These are phyloP conservation scores for Pichia pseudocactophila DNA, from an alignment of 805 yeast genomes.

Conservation along the genomic window DNA sequence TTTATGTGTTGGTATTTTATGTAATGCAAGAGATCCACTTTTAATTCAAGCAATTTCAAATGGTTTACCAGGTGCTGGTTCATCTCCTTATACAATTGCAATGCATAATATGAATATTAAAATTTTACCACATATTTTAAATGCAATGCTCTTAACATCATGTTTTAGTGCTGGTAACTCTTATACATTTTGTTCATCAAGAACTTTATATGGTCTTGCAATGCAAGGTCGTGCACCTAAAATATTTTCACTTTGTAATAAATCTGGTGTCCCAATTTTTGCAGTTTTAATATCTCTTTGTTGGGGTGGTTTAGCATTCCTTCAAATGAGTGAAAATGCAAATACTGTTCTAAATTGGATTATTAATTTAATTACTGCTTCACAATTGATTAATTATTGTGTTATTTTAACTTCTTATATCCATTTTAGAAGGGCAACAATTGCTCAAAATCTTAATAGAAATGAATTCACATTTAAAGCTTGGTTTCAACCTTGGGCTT, in stretches of 20 bases:
- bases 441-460: constrained; percentile 42
- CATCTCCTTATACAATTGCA: constrained; percentile 75
- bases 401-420: constrained; percentile 50
- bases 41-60: constrained; percentile 28
- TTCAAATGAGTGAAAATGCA: constrained; percentile 54
- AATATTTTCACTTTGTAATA: constrained; percentile 52
- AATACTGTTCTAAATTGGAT: constrained; percentile 66
- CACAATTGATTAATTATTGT: constrained; percentile 55
- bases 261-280: constrained; percentile 65
- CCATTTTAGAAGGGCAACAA: constrained; percentile 52
- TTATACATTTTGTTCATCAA: constrained; percentile 60
- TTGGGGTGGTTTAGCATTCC: constrained; percentile 62
- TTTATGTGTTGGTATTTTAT: constrained; percentile 37
- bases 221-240: constrained; percentile 64
- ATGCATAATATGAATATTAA: constrained; percentile 57
- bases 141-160: constrained; percentile 62
- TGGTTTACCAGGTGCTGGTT: constrained; percentile 36
- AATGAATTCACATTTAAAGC: constrained; percentile 40
- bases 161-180: constrained; percentile 82
- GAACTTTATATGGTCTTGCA: constrained; percentile 62
- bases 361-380: constrained; percentile 59
- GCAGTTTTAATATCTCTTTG: constrained; percentile 43
- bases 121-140: constrained; percentile 64
- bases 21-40: constrained; percentile 33
- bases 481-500: constrained; percentile 29